Percentiles rank a stretch among this genome's conserved stretches.
phyloP scores from a whole-genome alignment of 2,329 filamentous ascomycete genomes.

The Thermomyces lanuginosus region DNA sequence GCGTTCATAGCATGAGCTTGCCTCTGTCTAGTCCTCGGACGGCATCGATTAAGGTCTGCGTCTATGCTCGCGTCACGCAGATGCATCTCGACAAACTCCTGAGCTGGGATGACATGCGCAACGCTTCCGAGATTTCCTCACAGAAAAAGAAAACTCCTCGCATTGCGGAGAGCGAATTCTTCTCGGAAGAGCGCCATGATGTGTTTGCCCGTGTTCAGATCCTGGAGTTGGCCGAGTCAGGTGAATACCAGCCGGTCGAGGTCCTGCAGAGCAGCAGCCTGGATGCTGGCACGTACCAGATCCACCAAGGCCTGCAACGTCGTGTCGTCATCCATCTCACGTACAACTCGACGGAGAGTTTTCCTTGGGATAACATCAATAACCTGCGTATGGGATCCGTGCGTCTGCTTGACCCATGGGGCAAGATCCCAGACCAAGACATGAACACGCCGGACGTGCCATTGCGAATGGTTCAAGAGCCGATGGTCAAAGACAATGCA shows the following conservation, averaged over 20 bases:
- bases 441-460: conserved; percentile 55
- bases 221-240: conserved; percentile 77
- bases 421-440: conserved; percentile 67
- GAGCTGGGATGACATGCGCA: conserved; percentile 97
- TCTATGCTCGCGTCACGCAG: conserved; percentile 76
- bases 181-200: conserved; percentile 83
- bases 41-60: conserved; percentile 64
- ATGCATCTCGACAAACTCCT: conserved; percentile 96
- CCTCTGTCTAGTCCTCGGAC: conserved; percentile 60
- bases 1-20: conserved; percentile 94
- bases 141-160: conserved; percentile 47
- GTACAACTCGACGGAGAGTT: conserved; percentile 71
- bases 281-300: conserved; percentile 80
- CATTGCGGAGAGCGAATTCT: conserved; percentile 83
- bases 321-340: conserved; percentile 77
- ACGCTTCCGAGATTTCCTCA: conserved; percentile 42
- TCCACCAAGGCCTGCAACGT: conserved; percentile 86
- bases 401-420: conserved; percentile 66
- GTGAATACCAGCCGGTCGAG: conserved; percentile 82
- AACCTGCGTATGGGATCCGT: conserved; percentile 65
- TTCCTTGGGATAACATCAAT: conserved; percentile 76
- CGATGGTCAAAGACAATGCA: conserved; percentile 65
- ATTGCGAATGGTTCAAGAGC: conserved; percentile 60
- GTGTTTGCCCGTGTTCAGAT: conserved; percentile 77
- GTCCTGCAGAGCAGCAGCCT: conserved; percentile 72